phyloP scores from a whole-genome alignment of 2,329 filamentous ascomycete species.

The Fusarium transvaalense region DNA sequence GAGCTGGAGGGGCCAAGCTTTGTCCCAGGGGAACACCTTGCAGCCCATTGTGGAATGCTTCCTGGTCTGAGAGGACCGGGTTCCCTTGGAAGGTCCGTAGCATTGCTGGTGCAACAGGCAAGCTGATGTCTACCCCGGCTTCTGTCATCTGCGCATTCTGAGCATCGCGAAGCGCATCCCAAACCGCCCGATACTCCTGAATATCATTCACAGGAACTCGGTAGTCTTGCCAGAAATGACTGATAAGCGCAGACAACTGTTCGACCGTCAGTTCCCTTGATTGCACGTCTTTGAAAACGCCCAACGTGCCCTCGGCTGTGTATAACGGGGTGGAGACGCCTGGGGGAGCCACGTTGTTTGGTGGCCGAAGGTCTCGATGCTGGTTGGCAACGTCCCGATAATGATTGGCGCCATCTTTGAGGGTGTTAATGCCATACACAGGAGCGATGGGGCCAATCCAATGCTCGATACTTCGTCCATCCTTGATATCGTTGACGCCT shows the following conservation, averaged over 20 bases:
- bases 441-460: slow-evolving; percentile 44
- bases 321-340: not conserved
- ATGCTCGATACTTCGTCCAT: slow-evolving; percentile 34
- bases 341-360: not conserved
- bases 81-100: slow-evolving; percentile 12
- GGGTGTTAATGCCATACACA: slow-evolving; percentile 23
- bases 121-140: not conserved
- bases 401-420: not conserved
- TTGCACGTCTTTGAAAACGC: not conserved
- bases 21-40: not conserved
- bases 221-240: not conserved
- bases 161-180: not conserved
- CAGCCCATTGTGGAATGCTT: not conserved
- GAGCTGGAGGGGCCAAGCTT: not conserved
- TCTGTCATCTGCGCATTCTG: not conserved
- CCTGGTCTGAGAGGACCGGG: slow-evolving; percentile 14
- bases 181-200: not conserved
- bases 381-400: not conserved
- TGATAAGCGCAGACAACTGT: slow-evolving; percentile 9
- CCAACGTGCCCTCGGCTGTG: not conserved
- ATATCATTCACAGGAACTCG: not conserved
- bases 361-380: slow-evolving; percentile 24
- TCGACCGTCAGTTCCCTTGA: not conserved
- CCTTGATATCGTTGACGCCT: slow-evolving; percentile 45
- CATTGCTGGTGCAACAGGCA: fast-evolving